phyloP scores from a whole-genome alignment of 441 rosid genomes.

The Gossypium trilobum region DNA sequence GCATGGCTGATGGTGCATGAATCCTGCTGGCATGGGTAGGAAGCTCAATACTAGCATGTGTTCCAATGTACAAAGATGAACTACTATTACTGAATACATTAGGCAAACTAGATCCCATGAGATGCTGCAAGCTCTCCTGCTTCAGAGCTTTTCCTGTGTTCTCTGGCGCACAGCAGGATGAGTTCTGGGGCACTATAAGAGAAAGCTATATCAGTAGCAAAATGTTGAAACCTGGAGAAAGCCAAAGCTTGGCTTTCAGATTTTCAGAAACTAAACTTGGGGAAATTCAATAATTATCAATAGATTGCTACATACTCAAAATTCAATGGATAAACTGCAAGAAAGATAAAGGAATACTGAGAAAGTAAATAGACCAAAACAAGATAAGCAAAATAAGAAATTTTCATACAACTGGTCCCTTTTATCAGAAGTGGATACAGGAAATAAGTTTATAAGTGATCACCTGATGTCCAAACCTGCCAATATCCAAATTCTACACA shows the following conservation, averaged over 20 bases:
- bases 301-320: background rate
- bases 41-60: slow-evolving; percentile 51
- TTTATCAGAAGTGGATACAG: background rate
- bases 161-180: slow-evolving; percentile 50
- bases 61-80: slow-evolving; percentile 42
- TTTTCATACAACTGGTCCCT: background rate
- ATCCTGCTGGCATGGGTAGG: slow-evolving; percentile 55
- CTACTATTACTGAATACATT: slow-evolving; percentile 59
- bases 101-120: slow-evolving; percentile 40
- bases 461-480: background rate
- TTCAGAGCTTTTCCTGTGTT: slow-evolving; percentile 41
- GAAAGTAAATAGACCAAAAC: background rate
- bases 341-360: background rate
- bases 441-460: background rate
- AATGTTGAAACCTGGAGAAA: background rate
- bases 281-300: background rate
- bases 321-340: background rate
- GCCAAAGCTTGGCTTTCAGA: slow-evolving; percentile 1
- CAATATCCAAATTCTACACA: background rate
- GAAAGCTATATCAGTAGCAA: slow-evolving; percentile 14
- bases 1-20: slow-evolving; percentile 46
- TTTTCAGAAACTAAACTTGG: background rate
- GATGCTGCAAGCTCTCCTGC: slow-evolving; percentile 52
- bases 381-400: background rate
- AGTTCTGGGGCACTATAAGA: slow-evolving; percentile 55